Evolutionary conservation across 2,329 filamentous ascomycete genomes (phyloP).

Genomic region (Cryoendolithus antarcticus): DNA sequence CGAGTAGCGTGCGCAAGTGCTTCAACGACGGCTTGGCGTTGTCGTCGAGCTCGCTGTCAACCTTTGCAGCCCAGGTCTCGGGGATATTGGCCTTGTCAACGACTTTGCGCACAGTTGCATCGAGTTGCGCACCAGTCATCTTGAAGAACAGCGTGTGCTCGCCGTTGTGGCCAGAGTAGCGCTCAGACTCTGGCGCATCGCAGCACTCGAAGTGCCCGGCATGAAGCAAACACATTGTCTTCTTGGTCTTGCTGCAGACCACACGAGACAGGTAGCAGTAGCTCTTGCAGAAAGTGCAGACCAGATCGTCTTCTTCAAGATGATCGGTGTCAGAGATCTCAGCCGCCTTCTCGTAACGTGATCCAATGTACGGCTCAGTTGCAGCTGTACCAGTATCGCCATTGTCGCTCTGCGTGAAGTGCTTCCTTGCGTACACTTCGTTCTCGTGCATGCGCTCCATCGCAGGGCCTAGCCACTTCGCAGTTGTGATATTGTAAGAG

Average conservation of each 20-base stretch:
- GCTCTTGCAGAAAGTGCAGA: conserved; percentile 82
- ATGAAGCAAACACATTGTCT: conserved; percentile 71
- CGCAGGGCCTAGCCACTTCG: conserved; percentile 88
- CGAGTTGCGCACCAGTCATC: conserved; percentile 59
- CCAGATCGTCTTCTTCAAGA: conserved; percentile 81
- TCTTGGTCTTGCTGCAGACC: conserved; percentile 69
- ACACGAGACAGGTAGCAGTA: conserved; percentile 88
- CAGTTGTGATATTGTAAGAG: conserved; percentile 71
- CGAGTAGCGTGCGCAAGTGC: conserved; percentile 66
- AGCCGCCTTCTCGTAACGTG: conserved; percentile 35
- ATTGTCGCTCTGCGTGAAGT: conserved; percentile 47
- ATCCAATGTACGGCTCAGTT: conserved; percentile 18
- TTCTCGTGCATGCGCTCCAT: conserved; percentile 64
- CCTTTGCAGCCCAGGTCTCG: conserved; percentile 81
- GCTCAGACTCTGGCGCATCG: conserved; percentile 50
- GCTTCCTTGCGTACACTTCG: conserved; percentile 55
- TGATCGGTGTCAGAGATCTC: conserved; percentile 47
- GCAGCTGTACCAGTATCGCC: conserved; percentile 31
- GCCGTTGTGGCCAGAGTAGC: conserved; percentile 40
- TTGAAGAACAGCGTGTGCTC: conserved; percentile 69
- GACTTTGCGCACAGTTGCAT: conserved; percentile 57
- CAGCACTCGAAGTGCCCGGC: conserved; percentile 74
- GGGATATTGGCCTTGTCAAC: conserved; percentile 76
- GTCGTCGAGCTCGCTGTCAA: conserved; percentile 71
- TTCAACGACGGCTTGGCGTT: conserved; percentile 78